Base-by-base conservation (phyloP, 2,329 filamentous ascomycete genomes). In the Penicillium sclerotigenum region DNA sequence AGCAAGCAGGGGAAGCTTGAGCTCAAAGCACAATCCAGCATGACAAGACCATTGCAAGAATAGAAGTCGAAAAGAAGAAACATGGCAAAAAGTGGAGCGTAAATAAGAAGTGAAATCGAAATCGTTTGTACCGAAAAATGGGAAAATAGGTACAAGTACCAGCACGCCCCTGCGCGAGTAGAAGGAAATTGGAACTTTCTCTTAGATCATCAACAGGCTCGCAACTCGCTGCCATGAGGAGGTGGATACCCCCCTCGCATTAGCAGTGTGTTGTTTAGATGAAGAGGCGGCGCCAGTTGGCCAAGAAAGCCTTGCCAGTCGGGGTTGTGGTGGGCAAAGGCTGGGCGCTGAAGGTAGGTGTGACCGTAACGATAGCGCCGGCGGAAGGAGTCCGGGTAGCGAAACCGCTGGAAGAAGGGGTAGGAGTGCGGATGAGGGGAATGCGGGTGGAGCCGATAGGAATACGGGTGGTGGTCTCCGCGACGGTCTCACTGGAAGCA, bases 81-180 rank as follows among this genome's bases (percentile, higher is more conserved):
- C 56, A 59, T 52, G 37, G 40, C 34, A 59, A 42, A 52, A 54
- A 52, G 49, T 48, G 47, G 57, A 54, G 59, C 34, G 41, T 63
- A 54, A 52, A 59, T 54, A 56, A 57, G 48, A 57, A 56, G 47
- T 54, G 40, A 54, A 59, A 55, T 43, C 20, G 41, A 52, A 56
- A 57, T 40, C 34, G 42, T 50, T 59, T 56, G 54, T 59, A 60
- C 59, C 58, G 47, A 45, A 50, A 38, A 37, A 43, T 60, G 54
- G 47, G 52, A 59, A 54, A 59, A 62, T 63, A 61, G 61, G 62
- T 65, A 68, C 66, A 69, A 69, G 52, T 47, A 59, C 66, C 65
- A 63, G 67, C 62, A 61, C 58, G 60, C 54, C 42, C 34, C 33
- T 38, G 54, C 59, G 59, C 57, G 56, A 59, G 40, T 59, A 60